phyloP scores from a whole-genome alignment of 2,329 filamentous ascomycete genomes.

The Endoconidiophora polonica region DNA sequence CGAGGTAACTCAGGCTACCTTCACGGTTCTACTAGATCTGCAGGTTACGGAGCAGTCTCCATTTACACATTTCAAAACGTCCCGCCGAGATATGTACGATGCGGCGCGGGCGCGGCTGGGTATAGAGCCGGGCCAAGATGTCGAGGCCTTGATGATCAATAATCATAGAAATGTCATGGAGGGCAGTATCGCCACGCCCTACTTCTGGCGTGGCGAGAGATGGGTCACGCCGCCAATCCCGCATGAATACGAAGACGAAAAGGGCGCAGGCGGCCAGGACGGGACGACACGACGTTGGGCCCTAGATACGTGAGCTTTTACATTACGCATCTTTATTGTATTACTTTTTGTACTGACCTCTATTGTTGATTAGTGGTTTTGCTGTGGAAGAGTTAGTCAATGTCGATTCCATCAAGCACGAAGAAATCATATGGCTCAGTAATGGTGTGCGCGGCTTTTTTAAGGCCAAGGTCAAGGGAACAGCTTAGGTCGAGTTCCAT shows the following conservation, averaged over 20 bases:
- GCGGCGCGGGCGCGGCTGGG: conserved; percentile 44
- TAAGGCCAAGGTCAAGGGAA: conserved; percentile 24
- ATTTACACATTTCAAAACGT: conserved; percentile 82
- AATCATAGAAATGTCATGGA: conserved; percentile 57
- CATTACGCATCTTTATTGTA: background rate
- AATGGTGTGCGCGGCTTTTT: conserved; percentile 74
- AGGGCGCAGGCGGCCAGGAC: conserved; percentile 57
- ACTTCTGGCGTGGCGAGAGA: conserved; percentile 52
- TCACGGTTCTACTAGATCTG: conserved; percentile 29
- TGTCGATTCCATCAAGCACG: conserved; percentile 44
- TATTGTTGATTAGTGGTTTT: conserved; percentile 27
- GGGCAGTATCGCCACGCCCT: conserved; percentile 66
- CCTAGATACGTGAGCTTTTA: conserved; percentile 39
- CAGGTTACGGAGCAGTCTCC: conserved; percentile 30
- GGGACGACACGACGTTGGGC: conserved; percentile 75
- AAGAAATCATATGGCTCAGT: conserved; percentile 74
- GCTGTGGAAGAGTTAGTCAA: conserved; percentile 48
- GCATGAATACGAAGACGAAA: conserved; percentile 18
- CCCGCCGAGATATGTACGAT: conserved; percentile 54
- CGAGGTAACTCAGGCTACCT: conserved; percentile 19
- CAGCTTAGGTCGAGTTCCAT: too few species aligned
- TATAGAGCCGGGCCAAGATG: conserved; percentile 27
- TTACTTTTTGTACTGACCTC: conserved; percentile 9
- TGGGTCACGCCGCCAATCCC: conserved; percentile 72
- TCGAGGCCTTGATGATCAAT: conserved; percentile 66